These are phyloP conservation scores for Chenopodium suecicum DNA, from an alignment of 148 eudicot genomes.

Conservation along the genomic window DNA sequence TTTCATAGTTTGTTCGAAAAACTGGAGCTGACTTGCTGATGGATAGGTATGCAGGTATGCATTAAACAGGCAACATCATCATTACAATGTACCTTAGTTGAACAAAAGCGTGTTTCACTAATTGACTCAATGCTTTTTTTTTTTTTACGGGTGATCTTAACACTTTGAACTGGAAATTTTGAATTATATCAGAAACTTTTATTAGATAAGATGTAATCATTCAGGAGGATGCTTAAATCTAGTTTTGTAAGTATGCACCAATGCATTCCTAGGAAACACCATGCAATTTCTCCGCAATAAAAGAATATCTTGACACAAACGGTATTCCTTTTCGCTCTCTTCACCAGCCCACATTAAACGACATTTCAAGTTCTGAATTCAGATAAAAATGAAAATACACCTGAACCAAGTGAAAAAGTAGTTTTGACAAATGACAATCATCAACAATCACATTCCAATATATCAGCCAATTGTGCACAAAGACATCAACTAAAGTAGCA, in stretches of 20 bases:
- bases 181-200: background rate
- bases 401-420: background rate
- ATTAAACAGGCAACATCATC: background rate
- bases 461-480: background rate
- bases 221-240: background rate
- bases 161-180: background rate
- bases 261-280: background rate
- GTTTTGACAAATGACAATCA: background rate
- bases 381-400: background rate
- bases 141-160: no score
- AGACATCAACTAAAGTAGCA: background rate
- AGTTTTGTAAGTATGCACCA: background rate
- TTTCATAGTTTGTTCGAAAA: background rate
- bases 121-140: no score
- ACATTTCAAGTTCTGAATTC: background rate
- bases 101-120: no score
- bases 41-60: background rate
- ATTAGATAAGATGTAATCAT: background rate
- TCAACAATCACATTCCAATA: conserved; percentile 1
- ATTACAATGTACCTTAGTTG: background rate
- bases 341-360: background rate
- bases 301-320: background rate
- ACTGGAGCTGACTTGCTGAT: background rate
- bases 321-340: background rate
- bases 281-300: background rate